Percentiles rank a stretch among this genome's conserved stretches.
Evolutionary conservation across 164 flowering plant species (phyloP).

Genomic region (Tetracentron sinense): DNA sequence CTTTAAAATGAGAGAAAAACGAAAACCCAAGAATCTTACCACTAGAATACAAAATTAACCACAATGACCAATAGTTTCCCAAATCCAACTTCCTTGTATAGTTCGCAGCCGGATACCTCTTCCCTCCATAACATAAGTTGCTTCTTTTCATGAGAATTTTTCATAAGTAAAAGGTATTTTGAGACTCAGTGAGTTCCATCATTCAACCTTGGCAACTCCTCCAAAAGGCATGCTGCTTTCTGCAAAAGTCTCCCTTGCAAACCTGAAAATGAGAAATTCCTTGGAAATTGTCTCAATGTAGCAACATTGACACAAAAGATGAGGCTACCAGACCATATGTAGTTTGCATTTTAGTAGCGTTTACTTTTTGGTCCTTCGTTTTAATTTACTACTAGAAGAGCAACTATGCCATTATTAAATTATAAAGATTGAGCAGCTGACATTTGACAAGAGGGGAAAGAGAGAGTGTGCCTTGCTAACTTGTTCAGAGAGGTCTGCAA

Average conservation of each 20-base stretch:
- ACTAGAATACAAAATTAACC: too few species aligned
- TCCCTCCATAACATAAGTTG: neutral
- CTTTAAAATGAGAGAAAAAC: too few species aligned
- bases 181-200: slow-evolving; percentile 10
- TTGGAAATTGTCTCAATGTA: too few species aligned
- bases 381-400: neutral
- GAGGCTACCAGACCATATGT: too few species aligned
- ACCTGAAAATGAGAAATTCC: slow-evolving; percentile 45
- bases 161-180: neutral
- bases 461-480: slow-evolving; percentile 55
- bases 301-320: too few species aligned
- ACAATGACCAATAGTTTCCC: too few species aligned
- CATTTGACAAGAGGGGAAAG: neutral
- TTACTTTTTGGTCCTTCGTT: too few species aligned
- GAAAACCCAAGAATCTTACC: too few species aligned
- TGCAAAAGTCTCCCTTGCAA: slow-evolving; percentile 84
- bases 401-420: neutral
- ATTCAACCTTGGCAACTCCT: slow-evolving; percentile 87
- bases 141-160: neutral
- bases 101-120: too few species aligned
- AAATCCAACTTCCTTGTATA: too few species aligned
- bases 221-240: slow-evolving; percentile 70
- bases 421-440: neutral
- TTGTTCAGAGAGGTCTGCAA: slow-evolving; percentile 92
- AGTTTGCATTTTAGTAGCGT: too few species aligned